A percentile compares a stretch with the other conserved stretches of the same genome.
phyloP scores from a whole-genome alignment of 2,329 filamentous ascomycete species.

The Aspergillus tanneri region DNA sequence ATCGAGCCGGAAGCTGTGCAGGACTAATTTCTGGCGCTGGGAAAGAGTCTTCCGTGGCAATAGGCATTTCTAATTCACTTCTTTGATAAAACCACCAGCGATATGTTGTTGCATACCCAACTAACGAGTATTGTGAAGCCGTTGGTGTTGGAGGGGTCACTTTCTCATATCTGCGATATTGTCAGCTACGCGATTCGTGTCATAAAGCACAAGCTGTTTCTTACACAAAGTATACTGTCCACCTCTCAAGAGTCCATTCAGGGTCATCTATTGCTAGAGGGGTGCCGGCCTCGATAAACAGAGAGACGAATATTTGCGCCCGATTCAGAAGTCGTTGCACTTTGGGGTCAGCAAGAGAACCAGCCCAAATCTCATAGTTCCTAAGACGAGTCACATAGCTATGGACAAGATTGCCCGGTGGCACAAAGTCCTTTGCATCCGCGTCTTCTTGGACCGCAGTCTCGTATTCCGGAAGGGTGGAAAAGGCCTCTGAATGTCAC shows the following conservation, averaged over 20 bases:
- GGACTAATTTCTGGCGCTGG: slow-evolving; percentile 49
- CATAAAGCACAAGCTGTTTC: slow-evolving; percentile 8
- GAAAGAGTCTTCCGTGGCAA: slow-evolving; percentile 44
- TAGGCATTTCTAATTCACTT: slow-evolving; percentile 39
- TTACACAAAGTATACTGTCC: slow-evolving; percentile 89
- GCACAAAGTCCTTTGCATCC: slow-evolving; percentile 55
- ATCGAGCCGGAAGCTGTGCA: slow-evolving; percentile 67
- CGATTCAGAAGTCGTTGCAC: slow-evolving; percentile 73
- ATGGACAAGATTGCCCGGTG: slow-evolving; percentile 71
- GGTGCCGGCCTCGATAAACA: slow-evolving; percentile 93
- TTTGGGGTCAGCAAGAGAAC: slow-evolving; percentile 66
- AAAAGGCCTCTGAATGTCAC: slow-evolving; percentile 62
- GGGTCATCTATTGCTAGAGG: slow-evolving; percentile 69
- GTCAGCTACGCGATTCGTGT: too few species aligned
- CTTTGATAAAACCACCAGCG: slow-evolving; percentile 67
- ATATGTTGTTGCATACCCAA: slow-evolving; percentile 88
- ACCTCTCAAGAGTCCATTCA: slow-evolving; percentile 73
- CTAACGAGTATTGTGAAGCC: slow-evolving; percentile 70
- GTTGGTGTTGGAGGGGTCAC: slow-evolving; percentile 43
- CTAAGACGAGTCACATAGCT: slow-evolving; percentile 62
- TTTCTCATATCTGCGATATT: slow-evolving; percentile 56
- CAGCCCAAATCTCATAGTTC: slow-evolving; percentile 81
- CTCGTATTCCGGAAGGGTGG: slow-evolving; percentile 62
- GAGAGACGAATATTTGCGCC: slow-evolving; percentile 76
- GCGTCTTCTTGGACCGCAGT: slow-evolving; percentile 51